Evolutionary conservation across 768 basidiomycete genomes (phyloP).

Genomic region (Calocera viscosa): DNA sequence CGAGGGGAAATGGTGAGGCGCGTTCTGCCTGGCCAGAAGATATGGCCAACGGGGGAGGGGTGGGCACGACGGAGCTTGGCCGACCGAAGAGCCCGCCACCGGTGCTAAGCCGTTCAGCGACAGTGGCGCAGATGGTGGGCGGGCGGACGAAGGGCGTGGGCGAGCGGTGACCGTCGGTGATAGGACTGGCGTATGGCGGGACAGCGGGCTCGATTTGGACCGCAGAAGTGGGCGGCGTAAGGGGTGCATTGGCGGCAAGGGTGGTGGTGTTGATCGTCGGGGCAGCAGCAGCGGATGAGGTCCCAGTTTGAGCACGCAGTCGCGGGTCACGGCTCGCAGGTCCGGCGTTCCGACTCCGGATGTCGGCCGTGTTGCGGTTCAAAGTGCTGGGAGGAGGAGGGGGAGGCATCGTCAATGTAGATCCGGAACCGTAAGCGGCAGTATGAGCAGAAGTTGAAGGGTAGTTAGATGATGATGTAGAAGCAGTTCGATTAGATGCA

Average conservation of each 20-base stretch:
- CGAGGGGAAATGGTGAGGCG: neutral
- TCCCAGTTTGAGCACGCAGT: neutral
- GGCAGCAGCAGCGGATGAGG: neutral
- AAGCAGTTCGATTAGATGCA: too few relatives aligned
- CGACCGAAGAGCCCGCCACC: neutral
- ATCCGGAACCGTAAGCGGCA: too few relatives aligned
- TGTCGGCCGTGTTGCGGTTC: constrained; percentile 1
- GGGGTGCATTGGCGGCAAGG: too few relatives aligned
- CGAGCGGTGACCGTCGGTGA: neutral
- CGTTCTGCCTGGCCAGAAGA: neutral
- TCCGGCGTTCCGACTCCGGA: neutral
- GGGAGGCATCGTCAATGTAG: neutral
- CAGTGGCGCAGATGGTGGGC: neutral
- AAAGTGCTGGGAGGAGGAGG: neutral
- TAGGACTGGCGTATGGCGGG: neutral
- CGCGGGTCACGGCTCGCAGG: neutral
- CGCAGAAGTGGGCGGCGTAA: neutral
- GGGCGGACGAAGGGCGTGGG: neutral
- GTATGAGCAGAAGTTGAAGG: neutral
- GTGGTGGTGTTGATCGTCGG: too few relatives aligned
- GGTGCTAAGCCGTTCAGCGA: neutral
- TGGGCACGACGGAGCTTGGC: neutral
- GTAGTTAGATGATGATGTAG: neutral
- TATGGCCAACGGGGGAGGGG: neutral
- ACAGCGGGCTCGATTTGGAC: neutral